These are phyloP conservation scores for Penicillium atrosanguineum DNA, from an alignment of 495 filamentous ascomycete species.

Conservation along the genomic window DNA sequence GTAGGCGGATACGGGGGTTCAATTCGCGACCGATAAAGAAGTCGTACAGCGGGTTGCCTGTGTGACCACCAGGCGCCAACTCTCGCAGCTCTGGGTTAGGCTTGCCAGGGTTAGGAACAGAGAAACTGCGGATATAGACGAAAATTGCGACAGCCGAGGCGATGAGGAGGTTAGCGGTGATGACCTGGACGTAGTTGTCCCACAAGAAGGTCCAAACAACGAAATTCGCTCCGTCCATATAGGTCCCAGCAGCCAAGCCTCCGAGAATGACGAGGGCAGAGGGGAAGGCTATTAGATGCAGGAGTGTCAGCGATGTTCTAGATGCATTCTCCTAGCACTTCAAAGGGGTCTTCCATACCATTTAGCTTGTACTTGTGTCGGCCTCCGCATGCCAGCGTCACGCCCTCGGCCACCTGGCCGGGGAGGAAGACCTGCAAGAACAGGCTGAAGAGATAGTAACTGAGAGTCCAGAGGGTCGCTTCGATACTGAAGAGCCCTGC, in stretches of 20 bases:
- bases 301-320: slow-evolving; percentile 3
- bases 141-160: slow-evolving; percentile 64
- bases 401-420: slow-evolving; percentile 68
- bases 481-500: slow-evolving; percentile 58
- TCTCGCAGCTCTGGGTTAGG: slow-evolving; percentile 61
- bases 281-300: slow-evolving; percentile 59
- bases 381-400: slow-evolving; percentile 66
- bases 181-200: slow-evolving; percentile 82
- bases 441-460: slow-evolving; percentile 77
- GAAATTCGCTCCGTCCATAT: slow-evolving; percentile 75
- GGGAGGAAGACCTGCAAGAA: slow-evolving; percentile 76
- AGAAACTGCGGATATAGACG: slow-evolving; percentile 78
- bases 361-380: slow-evolving; percentile 88
- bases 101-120: slow-evolving; percentile 64
- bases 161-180: slow-evolving; percentile 80
- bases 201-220: slow-evolving; percentile 88
- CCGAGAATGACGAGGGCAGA: slow-evolving; percentile 69
- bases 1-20: slow-evolving; percentile 82
- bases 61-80: slow-evolving; percentile 76
- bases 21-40: slow-evolving; percentile 97
- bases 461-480: slow-evolving; percentile 63
- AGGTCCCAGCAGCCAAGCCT: slow-evolving; percentile 68
- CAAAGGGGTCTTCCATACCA: slow-evolving; percentile 44
- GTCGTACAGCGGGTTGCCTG: slow-evolving; percentile 88
- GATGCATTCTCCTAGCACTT: not conserved